A percentile compares a stretch with the other conserved stretches of the same genome.
Conservation (phyloP, 108 stramenopile species). For the Skeletonema potamos region DNA sequence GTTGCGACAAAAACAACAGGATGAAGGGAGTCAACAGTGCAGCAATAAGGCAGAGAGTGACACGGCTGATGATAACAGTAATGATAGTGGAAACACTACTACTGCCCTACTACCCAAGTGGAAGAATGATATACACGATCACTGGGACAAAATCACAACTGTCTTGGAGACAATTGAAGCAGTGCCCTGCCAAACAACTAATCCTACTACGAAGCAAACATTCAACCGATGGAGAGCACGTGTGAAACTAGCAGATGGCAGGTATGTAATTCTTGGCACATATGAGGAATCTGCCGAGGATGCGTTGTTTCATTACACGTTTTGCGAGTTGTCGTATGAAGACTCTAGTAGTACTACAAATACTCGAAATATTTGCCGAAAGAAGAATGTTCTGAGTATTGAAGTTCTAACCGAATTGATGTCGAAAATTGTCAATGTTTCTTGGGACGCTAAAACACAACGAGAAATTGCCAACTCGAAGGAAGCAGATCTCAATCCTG, state of each 20-base stretch:
- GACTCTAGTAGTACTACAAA: slow-evolving; percentile 21
- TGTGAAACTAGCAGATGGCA: slow-evolving; percentile 47
- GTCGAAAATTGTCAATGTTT: slow-evolving; percentile 63
- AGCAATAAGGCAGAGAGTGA: not conserved
- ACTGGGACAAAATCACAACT: slow-evolving; percentile 61
- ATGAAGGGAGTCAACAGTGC: slow-evolving; percentile 17
- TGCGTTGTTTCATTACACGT: slow-evolving; percentile 56
- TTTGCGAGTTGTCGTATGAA: slow-evolving; percentile 45
- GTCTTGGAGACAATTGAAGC: slow-evolving; percentile 60
- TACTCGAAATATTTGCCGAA: slow-evolving; percentile 30
- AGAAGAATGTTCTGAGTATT: slow-evolving; percentile 57
- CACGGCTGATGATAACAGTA: not conserved
- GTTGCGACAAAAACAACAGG: not conserved
- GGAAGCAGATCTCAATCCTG: slow-evolving; percentile 46
- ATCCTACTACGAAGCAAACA: slow-evolving; percentile 66
- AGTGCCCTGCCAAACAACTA: slow-evolving; percentile 64
- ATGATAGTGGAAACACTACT: not conserved
- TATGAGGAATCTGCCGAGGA: slow-evolving; percentile 58
- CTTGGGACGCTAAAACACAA: slow-evolving; percentile 59
- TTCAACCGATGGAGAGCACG: slow-evolving; percentile 69
- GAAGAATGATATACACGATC: slow-evolving; percentile 61
- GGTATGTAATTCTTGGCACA: slow-evolving; percentile 59
- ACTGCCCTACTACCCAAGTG: slow-evolving; percentile 45
- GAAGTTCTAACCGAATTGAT: slow-evolving; percentile 72
- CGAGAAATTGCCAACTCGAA: slow-evolving; percentile 56